These are phyloP conservation scores for Mrakia gelida DNA, from an alignment of 768 basidiomycete species.

Conservation along the genomic window DNA sequence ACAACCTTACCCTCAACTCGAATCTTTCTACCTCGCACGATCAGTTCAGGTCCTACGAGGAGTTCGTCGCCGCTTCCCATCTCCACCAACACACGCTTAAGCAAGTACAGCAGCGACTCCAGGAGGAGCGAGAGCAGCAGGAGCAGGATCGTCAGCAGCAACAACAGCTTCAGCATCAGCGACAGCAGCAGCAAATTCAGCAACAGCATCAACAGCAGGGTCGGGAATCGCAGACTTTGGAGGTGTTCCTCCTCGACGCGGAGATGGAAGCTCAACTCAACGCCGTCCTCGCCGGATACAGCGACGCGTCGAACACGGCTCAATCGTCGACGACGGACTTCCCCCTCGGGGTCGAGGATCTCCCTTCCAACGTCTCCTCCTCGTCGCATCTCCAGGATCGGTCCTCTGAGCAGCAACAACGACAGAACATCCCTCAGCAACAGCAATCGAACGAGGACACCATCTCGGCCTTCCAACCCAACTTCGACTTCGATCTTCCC, in stretches of 20 bases:
- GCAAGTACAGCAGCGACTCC: neutral
- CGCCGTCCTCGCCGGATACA: neutral
- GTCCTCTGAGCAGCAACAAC: neutral
- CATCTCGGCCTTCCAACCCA: neutral
- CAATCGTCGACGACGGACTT: neutral
- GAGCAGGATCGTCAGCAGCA: neutral
- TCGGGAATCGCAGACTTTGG: neutral
- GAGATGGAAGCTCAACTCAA: slow-evolving; percentile 10
- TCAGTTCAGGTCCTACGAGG: slow-evolving; percentile 4
- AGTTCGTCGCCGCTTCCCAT: slow-evolving; percentile 2
- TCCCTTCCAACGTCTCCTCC: neutral
- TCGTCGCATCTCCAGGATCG: neutral
- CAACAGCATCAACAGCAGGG: too few species aligned
- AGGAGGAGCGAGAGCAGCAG: slow-evolving; percentile 3
- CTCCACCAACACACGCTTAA: neutral
- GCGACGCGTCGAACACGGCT: neutral
- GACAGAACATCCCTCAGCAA: too few species aligned
- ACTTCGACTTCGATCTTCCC: slow-evolving; percentile 3
- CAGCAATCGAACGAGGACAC: neutral
- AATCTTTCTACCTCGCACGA: neutral
- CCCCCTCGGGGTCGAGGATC: neutral
- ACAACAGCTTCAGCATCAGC: neutral
- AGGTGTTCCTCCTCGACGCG: neutral
- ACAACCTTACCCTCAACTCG: neutral
- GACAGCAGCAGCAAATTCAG: neutral